phyloP scores from a whole-genome alignment of 202 grass and related monocot genomes.

The Alloteropsis angusta region DNA sequence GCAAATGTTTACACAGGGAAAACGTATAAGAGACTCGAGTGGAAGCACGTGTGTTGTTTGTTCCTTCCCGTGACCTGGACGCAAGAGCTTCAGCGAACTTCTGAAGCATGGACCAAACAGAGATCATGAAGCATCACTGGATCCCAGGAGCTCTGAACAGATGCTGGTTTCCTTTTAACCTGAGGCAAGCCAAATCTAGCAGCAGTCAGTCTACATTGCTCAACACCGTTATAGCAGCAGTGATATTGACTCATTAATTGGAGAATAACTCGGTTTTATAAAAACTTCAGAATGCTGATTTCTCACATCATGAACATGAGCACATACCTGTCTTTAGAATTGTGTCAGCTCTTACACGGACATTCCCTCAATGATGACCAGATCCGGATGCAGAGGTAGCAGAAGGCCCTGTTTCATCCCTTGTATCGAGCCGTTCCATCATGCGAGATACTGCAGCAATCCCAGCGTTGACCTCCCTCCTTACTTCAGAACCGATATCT shows the following conservation, averaged over 20 bases:
- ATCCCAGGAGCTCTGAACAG: conserved; percentile 17
- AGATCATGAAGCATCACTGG: conserved; percentile 18
- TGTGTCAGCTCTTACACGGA: conserved; percentile 2
- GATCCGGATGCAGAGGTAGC: conserved; percentile 34
- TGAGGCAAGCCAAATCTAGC: background rate
- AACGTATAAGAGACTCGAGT: background rate
- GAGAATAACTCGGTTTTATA: background rate
- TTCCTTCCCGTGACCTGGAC: conserved; percentile 15
- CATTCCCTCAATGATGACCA: conserved; percentile 36
- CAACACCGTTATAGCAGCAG: background rate
- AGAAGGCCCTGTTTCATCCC: conserved; percentile 29
- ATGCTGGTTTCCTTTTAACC: background rate
- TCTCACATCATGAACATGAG: background rate
- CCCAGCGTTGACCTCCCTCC: conserved; percentile 71
- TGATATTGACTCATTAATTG: background rate
- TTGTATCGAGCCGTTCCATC: conserved; percentile 64
- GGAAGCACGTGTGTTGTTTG: background rate
- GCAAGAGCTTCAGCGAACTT: background rate
- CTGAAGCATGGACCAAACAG: background rate
- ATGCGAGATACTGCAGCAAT: conserved; percentile 70
- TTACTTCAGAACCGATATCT: conserved; percentile 72
- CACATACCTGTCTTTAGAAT: conserved; percentile 10
- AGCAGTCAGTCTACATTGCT: background rate
- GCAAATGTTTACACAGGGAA: background rate
- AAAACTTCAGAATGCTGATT: background rate